phyloP scores from a whole-genome alignment of 2,329 filamentous ascomycete species.

The Trichoderma harzianum region DNA sequence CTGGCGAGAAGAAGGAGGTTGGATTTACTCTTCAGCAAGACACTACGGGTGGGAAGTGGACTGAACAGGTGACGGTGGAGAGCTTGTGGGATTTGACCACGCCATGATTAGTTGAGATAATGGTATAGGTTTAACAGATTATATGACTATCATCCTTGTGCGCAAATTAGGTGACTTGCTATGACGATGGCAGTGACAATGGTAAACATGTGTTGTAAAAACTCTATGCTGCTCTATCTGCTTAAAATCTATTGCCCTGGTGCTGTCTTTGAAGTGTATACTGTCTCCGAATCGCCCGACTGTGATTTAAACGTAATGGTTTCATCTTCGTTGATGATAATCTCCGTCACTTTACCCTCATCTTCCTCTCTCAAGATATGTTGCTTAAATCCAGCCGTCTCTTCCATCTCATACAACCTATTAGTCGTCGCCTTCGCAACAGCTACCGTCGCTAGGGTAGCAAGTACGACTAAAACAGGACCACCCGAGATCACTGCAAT shows the following conservation, averaged over 20 bases:
- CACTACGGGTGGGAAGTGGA: slow-evolving; percentile 15
- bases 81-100: slow-evolving; percentile 22
- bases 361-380: not conserved
- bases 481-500: not conserved
- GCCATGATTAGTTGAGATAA: not conserved
- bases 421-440: not conserved
- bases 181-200: not conserved
- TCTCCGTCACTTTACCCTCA: not conserved
- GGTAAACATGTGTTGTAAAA: not conserved
- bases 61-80: slow-evolving; percentile 19
- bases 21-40: slow-evolving; percentile 19
- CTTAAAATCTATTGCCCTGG: not conserved
- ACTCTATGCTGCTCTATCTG: not conserved
- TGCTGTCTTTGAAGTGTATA: not conserved
- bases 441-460: not conserved
- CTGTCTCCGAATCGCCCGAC: not conserved
- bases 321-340: not conserved
- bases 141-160: not conserved
- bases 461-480: not conserved
- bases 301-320: not conserved
- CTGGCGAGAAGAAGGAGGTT: slow-evolving; percentile 20
- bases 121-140: not conserved
- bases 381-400: not conserved
- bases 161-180: not conserved
- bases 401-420: not conserved